phyloP scores from a whole-genome alignment of 1,284 basidiomycete genomes.

The Pseudomicrostroma phylloplanum region DNA sequence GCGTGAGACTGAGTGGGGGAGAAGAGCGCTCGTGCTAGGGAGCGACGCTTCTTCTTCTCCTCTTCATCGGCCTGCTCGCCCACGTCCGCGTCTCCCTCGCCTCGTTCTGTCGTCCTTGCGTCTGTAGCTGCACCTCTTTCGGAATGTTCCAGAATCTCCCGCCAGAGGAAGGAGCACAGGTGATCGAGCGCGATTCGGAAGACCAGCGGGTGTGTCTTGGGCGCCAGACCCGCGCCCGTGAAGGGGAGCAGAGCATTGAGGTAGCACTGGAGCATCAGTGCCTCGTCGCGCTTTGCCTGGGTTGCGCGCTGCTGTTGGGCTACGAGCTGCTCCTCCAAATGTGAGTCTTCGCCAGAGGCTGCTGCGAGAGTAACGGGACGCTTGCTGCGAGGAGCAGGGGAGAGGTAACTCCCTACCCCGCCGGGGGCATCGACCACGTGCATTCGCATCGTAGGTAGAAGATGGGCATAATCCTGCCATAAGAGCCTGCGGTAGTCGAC shows the following conservation, averaged over 20 bases:
- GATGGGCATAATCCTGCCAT: conserved; percentile 70
- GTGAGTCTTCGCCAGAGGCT: neutral
- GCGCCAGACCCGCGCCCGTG: neutral
- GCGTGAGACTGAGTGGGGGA: no score
- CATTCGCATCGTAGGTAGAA: conserved; percentile 35
- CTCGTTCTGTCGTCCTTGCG: no score
- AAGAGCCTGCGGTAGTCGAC: conserved; percentile 79
- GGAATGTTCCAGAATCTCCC: no score
- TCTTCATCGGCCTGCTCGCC: no score
- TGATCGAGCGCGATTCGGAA: neutral
- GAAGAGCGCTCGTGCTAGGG: no score
- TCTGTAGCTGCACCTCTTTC: no score
- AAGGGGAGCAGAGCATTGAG: neutral
- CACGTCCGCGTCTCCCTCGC: no score
- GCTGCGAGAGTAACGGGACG: no score
- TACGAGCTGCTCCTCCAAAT: neutral
- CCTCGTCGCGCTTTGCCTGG: neutral
- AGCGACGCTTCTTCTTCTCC: no score
- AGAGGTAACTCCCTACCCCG: neutral
- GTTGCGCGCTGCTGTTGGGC: neutral
- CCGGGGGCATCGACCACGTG: conserved; percentile 13
- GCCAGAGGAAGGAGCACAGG: neutral
- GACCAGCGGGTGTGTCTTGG: neutral
- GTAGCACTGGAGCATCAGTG: neutral
- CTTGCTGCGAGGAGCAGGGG: neutral